Conservation (phyloP, 139 green algal species). For the Tetradesmus lagerheimii region DNA sequence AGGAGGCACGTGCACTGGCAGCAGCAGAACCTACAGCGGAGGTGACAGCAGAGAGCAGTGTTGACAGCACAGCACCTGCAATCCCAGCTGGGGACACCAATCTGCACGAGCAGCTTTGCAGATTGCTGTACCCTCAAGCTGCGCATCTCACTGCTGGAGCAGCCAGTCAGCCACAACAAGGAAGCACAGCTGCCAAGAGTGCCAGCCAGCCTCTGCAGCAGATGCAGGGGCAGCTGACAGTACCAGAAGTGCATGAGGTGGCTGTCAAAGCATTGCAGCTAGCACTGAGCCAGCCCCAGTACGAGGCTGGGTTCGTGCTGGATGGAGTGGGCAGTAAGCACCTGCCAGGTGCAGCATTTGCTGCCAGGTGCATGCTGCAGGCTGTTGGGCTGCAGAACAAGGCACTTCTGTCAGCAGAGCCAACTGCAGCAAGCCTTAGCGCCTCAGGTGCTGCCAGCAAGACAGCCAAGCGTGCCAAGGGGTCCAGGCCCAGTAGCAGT, state of each 20-base stretch:
- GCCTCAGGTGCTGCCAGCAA: constrained; percentile 13
- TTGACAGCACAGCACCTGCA: neutral
- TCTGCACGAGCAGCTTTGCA: neutral
- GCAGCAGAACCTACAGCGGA: neutral
- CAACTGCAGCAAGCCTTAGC: neutral
- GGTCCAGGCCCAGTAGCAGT: constrained; percentile 23
- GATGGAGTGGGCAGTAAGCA: constrained; percentile 60
- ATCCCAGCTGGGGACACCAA: neutral
- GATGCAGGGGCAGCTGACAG: neutral
- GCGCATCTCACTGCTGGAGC: neutral
- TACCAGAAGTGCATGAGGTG: neutral
- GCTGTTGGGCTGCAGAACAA: constrained; percentile 60
- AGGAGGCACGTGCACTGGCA: neutral
- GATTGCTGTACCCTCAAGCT: neutral
- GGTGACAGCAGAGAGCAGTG: neutral
- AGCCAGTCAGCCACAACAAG: neutral
- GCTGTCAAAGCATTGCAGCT: constrained; percentile 40
- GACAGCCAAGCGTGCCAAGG: neutral
- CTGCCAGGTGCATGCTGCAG: constrained; percentile 53
- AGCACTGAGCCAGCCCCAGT: constrained; percentile 41
- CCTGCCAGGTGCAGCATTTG: constrained; percentile 23
- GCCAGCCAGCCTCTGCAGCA: neutral
- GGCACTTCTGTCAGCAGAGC: constrained; percentile 2
- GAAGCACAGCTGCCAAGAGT: neutral
- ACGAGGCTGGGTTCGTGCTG: constrained; percentile 64